These are phyloP conservation scores for Polytrichum formosum DNA, from an alignment of 225 moss, liverwort and hornwort genomes.

Conservation along the genomic window DNA sequence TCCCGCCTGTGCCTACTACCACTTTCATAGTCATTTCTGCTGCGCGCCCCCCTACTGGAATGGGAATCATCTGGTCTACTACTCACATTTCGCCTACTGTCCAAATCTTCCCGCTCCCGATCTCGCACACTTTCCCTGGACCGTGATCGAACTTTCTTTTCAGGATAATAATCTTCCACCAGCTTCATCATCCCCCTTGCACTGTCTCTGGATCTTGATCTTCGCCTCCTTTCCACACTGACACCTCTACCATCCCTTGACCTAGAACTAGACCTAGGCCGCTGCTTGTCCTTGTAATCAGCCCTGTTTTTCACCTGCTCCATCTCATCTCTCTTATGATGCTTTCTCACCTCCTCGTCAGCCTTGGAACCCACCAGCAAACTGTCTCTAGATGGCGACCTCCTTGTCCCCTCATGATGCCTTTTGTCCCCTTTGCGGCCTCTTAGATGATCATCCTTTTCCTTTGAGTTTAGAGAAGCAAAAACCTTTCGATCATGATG, in stretches of 20 bases:
- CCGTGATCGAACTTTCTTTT: slow-evolving; percentile 28
- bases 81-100: slow-evolving; percentile 9
- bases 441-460: background rate
- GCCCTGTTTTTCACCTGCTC: slow-evolving; percentile 15
- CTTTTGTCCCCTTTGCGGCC: slow-evolving; percentile 4
- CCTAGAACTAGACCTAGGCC: too few species aligned
- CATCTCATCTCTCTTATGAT: background rate
- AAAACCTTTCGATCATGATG: background rate
- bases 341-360: slow-evolving; percentile 8
- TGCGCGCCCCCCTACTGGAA: slow-evolving; percentile 10
- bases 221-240: slow-evolving; percentile 27
- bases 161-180: slow-evolving; percentile 11
- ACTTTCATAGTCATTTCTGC: slow-evolving; percentile 19
- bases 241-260: too few species aligned
- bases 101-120: slow-evolving; percentile 36
- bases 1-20: slow-evolving; percentile 19
- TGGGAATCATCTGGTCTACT: slow-evolving; percentile 25
- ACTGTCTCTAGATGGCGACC: slow-evolving; percentile 28
- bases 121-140: slow-evolving; percentile 43
- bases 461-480: background rate
- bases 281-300: background rate
- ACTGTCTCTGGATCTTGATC: slow-evolving; percentile 54
- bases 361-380: background rate
- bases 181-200: slow-evolving; percentile 31
- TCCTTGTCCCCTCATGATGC: slow-evolving; percentile 17